A percentile compares a stretch with the other conserved stretches of the same genome.
These are phyloP conservation scores for Stagonosporopsis vannaccii DNA, from an alignment of 2,329 filamentous ascomycete genomes.

Conservation along the genomic window DNA sequence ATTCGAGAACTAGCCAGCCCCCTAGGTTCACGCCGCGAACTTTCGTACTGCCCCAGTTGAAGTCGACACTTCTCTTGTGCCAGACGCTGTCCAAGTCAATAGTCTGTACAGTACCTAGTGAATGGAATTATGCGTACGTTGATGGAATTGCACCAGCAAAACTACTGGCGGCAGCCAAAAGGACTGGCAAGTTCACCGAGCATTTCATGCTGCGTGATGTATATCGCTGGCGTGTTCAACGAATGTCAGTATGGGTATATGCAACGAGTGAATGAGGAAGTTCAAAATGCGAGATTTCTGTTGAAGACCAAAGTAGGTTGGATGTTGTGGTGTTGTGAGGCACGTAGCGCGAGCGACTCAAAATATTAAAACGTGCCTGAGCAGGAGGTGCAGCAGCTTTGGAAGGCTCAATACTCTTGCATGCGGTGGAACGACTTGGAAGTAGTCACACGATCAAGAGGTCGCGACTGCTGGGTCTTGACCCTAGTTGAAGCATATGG, in stretches of 20 bases:
- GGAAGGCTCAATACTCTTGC: not conserved
- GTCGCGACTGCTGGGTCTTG: not conserved
- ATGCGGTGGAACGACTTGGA: not conserved
- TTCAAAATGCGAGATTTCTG: not conserved
- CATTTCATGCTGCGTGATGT: slow-evolving; percentile 16
- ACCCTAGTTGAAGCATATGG: not conserved
- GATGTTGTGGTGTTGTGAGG: not conserved
- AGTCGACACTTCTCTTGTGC: slow-evolving; percentile 29
- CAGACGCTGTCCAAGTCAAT: slow-evolving; percentile 9
- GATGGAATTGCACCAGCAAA: slow-evolving; percentile 28
- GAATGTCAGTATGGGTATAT: not conserved
- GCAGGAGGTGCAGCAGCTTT: not conserved
- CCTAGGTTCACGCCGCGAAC: slow-evolving; percentile 48
- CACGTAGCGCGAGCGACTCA: not conserved
- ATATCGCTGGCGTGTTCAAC: not conserved
- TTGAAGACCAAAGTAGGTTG: not conserved
- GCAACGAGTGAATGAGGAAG: not conserved
- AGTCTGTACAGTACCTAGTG: not conserved
- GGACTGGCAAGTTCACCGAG: slow-evolving; percentile 13
- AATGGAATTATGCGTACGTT: slow-evolving; percentile 15
- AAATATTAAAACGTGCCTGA: not conserved
- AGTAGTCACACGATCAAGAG: not conserved
- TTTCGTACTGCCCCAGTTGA: slow-evolving; percentile 55
- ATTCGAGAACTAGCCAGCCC: slow-evolving; percentile 46
- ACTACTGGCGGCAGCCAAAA: slow-evolving; percentile 17